Conservation (phyloP, 106 monocot genomes). For the Amphibolis antarctica region DNA sequence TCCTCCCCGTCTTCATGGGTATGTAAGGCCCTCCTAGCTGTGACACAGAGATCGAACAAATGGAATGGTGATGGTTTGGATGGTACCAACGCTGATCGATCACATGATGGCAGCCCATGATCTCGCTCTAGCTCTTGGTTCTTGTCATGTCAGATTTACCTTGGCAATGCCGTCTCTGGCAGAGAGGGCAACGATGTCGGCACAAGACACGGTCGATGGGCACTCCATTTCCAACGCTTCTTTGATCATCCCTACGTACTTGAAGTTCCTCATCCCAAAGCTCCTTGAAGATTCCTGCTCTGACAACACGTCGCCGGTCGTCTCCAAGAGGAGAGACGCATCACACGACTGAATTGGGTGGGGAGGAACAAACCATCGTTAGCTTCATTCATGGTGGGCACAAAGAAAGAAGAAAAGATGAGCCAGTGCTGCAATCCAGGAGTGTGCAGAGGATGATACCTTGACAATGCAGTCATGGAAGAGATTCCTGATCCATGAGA, state of each 20-base stretch:
- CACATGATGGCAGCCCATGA: no score
- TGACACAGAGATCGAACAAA: neutral
- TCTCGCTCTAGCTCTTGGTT: no score
- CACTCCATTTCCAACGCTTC: conserved; percentile 47
- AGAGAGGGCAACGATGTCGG: conserved; percentile 53
- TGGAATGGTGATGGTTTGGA: no score
- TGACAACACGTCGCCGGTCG: conserved; percentile 6
- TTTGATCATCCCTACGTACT: conserved; percentile 42
- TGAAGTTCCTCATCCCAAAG: conserved; percentile 77
- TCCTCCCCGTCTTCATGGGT: conserved; percentile 46
- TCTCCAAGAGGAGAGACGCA: conserved; percentile 44
- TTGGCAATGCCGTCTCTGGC: conserved; percentile 34
- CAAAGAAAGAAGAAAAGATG: neutral
- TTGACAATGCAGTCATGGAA: conserved; percentile 77
- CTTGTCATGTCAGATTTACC: conserved; percentile 4
- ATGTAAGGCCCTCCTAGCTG: conserved; percentile 45
- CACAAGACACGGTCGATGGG: conserved; percentile 49
- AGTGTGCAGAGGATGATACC: no score
- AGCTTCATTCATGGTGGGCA: no score
- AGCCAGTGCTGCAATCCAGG: no score
- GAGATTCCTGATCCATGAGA: conserved; percentile 57
- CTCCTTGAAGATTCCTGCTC: conserved; percentile 36
- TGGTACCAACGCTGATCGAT: no score
- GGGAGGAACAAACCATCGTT: neutral
- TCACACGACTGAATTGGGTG: conserved; percentile 35